phyloP scores from a whole-genome alignment of 345 rosid species.

The Populus euphratica region DNA sequence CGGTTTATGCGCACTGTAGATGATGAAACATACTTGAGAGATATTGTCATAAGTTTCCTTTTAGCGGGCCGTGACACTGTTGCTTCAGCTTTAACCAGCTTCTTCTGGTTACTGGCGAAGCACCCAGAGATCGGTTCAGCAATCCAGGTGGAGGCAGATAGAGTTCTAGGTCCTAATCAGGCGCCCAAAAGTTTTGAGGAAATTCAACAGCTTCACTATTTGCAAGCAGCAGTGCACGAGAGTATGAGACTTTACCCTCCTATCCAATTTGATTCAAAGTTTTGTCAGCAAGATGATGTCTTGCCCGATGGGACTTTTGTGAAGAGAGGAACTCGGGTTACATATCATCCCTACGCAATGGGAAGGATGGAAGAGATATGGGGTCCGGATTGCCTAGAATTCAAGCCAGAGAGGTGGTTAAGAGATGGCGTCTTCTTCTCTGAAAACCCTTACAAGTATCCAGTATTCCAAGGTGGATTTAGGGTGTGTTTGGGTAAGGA shows the following conservation, averaged over 20 bases:
- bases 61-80: constrained; percentile 62
- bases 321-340: constrained; percentile 59
- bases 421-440: constrained; percentile 38
- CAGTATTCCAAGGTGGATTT: constrained; percentile 66
- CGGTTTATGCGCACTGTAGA: constrained; percentile 53
- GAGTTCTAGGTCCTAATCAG: constrained; percentile 28
- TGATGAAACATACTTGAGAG: constrained; percentile 50
- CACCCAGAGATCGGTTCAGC: constrained; percentile 31
- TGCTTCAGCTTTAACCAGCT: constrained; percentile 50
- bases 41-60: constrained; percentile 64
- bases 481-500: constrained; percentile 81
- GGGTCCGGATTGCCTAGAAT: constrained; percentile 65
- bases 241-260: constrained; percentile 61
- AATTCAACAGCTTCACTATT: constrained; percentile 35
- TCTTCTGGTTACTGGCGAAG: constrained; percentile 44
- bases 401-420: constrained; percentile 78
- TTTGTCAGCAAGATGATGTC: constrained; percentile 36
- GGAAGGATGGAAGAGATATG: constrained; percentile 64
- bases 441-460: constrained; percentile 60
- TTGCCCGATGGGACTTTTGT: constrained; percentile 57
- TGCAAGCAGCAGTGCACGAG: constrained; percentile 45
- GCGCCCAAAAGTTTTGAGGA: constrained; percentile 22
- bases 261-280: constrained; percentile 56
- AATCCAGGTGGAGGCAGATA: constrained; percentile 37
- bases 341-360: constrained; percentile 79